phyloP scores from a whole-genome alignment of 2,329 filamentous ascomycete genomes.

The Trichoderma simmonsii region DNA sequence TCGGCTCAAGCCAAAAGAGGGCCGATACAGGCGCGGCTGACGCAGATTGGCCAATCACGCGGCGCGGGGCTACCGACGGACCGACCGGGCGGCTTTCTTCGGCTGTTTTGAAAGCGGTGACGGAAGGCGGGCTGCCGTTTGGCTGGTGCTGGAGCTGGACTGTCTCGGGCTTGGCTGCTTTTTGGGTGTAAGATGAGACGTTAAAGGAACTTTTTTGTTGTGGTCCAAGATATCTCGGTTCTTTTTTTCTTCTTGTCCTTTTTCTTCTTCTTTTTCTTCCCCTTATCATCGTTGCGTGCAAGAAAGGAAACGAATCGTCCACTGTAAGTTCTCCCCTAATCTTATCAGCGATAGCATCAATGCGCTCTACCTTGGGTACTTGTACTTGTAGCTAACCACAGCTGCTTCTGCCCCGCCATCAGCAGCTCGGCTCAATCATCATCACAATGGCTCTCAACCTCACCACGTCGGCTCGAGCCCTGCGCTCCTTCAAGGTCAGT shows the following conservation, averaged over 20 bases:
- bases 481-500: slow-evolving; percentile 61
- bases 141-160: not conserved
- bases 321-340: not conserved
- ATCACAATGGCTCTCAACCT: slow-evolving; percentile 61
- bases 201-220: not conserved
- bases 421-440: slow-evolving; percentile 6
- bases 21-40: slow-evolving; percentile 16
- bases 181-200: not conserved
- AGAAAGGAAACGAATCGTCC: not conserved
- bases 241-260: not conserved
- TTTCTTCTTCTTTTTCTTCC: not conserved
- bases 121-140: not conserved
- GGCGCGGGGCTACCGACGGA: slow-evolving; percentile 21
- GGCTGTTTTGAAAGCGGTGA: slow-evolving; percentile 27
- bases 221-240: not conserved
- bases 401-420: slow-evolving; percentile 20
- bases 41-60: slow-evolving; percentile 31
- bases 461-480: slow-evolving; percentile 58
- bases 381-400: not conserved
- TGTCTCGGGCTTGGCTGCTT: not conserved
- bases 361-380: no score
- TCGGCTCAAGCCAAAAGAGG: not conserved
- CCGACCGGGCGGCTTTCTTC: slow-evolving; percentile 35
- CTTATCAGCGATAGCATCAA: not conserved
- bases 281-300: not conserved